Evolutionary conservation across 1,284 basidiomycete genomes (phyloP).

Genomic region (Papiliotrema nemorosa): DNA sequence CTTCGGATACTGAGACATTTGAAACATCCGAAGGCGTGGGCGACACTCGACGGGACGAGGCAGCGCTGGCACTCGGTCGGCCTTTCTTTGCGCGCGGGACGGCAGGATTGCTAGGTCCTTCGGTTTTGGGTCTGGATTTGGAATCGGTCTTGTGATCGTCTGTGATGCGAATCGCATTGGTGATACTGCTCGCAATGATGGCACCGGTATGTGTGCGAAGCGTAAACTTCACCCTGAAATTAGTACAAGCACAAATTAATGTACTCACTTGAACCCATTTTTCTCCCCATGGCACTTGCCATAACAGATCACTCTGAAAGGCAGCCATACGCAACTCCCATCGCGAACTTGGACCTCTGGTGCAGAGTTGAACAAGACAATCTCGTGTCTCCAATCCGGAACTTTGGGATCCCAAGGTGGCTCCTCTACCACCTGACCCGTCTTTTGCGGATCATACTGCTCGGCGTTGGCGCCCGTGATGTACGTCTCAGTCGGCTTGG

Average conservation of each 20-base stretch:
- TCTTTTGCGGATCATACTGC: conserved; percentile 37
- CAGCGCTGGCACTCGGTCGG: conserved; percentile 27
- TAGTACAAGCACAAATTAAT: background rate
- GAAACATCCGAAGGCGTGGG: conserved; percentile 42
- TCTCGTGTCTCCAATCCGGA: conserved; percentile 55
- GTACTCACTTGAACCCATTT: conserved; percentile 69
- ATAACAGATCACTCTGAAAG: conserved; percentile 96
- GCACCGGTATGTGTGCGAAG: conserved; percentile 78
- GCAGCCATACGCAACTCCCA: conserved; percentile 76
- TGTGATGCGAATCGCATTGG: conserved; percentile 96
- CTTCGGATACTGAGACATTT: conserved; percentile 40
- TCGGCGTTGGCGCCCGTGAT: conserved; percentile 39
- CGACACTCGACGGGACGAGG: conserved; percentile 37
- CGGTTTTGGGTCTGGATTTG: conserved; percentile 34
- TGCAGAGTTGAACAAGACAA: conserved; percentile 93
- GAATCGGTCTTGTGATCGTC: conserved; percentile 91
- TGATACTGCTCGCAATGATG: conserved; percentile 76
- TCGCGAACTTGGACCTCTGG: conserved; percentile 85
- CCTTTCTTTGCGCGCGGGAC: conserved; percentile 34
- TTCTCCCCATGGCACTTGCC: conserved; percentile 98
- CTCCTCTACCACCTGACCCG: conserved; percentile 41
- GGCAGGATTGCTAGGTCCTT: conserved; percentile 17
- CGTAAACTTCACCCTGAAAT: conserved; percentile 72
- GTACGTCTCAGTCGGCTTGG: conserved; percentile 31
- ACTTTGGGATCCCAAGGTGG: conserved; percentile 39